Evolutionary conservation across 2,329 filamentous ascomycete genomes (phyloP).

Genomic region (Stachybotrys echinatus): DNA sequence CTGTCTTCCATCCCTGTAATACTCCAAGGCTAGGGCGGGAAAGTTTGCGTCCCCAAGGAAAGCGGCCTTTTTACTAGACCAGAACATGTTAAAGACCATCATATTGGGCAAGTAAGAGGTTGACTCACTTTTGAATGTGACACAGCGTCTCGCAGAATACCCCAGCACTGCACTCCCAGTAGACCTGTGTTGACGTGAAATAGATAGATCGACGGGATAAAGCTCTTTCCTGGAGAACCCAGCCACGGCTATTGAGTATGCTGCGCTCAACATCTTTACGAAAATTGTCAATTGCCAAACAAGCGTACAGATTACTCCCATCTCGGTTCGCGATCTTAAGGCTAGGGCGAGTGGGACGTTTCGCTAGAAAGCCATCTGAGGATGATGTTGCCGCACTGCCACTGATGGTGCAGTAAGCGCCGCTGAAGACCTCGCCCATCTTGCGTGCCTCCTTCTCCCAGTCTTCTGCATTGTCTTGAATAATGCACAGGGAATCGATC

Average conservation of each 20-base stretch:
- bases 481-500: slow-evolving; percentile 12
- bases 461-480: slow-evolving; percentile 8
- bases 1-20: neutral
- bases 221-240: slow-evolving; percentile 31
- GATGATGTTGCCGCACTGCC: slow-evolving; percentile 2
- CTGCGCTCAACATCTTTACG: slow-evolving; percentile 20
- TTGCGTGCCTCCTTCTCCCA: slow-evolving; percentile 6
- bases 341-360: neutral
- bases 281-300: slow-evolving; percentile 27
- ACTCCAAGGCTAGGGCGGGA: neutral
- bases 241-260: slow-evolving; percentile 26
- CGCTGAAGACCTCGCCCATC: slow-evolving; percentile 11
- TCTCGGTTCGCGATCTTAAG: slow-evolving; percentile 1
- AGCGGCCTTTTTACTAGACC: neutral
- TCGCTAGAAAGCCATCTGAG: slow-evolving; percentile 12
- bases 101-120: too few species aligned
- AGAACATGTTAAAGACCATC: too few species aligned
- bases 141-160: neutral
- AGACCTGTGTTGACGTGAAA: neutral
- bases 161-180: neutral
- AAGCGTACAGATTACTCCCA: slow-evolving; percentile 15
- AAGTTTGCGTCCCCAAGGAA: neutral
- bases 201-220: neutral
- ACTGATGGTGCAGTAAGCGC: slow-evolving; percentile 7
- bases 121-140: neutral